A percentile compares a stretch with the other conserved stretches of the same genome.
Evolutionary conservation across 352 stramenopile species (phyloP).

Genomic region (Pythium grandisporangium): DNA sequence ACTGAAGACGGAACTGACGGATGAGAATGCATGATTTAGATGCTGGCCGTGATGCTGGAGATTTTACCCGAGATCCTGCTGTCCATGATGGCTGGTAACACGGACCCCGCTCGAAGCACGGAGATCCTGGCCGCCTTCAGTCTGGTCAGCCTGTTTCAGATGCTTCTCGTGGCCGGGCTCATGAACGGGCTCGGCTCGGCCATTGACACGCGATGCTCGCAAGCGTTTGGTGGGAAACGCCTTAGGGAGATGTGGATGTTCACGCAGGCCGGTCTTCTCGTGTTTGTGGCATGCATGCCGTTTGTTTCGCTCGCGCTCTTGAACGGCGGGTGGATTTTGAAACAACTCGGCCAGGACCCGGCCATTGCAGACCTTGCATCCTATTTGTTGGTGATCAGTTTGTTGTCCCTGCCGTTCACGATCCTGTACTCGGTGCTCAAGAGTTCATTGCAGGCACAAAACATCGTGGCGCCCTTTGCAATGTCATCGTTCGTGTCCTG

Average conservation of each 20-base stretch:
- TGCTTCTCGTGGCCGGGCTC: constrained; percentile 9
- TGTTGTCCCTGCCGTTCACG: constrained; percentile 25
- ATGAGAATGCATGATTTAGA: too few relatives aligned
- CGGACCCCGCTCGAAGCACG: constrained; percentile 1
- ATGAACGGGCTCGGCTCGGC: constrained; percentile 16
- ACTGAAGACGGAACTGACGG: too few relatives aligned
- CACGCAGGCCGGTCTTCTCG: constrained; percentile 15
- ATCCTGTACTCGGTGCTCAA: constrained; percentile 45
- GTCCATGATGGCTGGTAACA: neutral
- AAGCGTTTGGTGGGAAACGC: constrained; percentile 18
- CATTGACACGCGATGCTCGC: constrained; percentile 24
- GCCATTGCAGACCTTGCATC: constrained; percentile 31
- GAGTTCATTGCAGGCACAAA: constrained; percentile 49
- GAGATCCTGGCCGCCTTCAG: neutral
- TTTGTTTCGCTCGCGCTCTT: constrained; percentile 26
- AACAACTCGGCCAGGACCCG: constrained; percentile 38
- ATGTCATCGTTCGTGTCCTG: constrained; percentile 27
- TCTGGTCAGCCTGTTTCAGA: neutral
- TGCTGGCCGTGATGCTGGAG: neutral
- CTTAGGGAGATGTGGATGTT: constrained; percentile 21
- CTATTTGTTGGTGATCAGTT: constrained; percentile 23
- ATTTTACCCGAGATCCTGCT: neutral
- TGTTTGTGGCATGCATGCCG: constrained; percentile 18
- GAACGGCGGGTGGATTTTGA: constrained; percentile 34
- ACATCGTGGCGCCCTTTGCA: constrained; percentile 51